Conservation (phyloP, 169 alveolate species). For the Sarcocystis neurona region DNA sequence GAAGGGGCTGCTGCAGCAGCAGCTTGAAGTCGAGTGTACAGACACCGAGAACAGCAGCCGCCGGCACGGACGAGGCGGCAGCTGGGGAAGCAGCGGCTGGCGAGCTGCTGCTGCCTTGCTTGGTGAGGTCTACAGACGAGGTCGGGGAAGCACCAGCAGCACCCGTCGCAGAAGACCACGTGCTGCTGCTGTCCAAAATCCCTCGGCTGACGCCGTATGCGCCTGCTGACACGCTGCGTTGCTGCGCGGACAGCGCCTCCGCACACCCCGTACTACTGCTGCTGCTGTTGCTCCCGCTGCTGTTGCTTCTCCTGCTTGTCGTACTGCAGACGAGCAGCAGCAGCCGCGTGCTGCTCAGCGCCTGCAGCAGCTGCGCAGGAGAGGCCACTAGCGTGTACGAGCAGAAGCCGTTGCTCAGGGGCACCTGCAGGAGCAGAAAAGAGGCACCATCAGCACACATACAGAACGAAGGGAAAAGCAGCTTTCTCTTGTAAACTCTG, state of each 20-base stretch:
- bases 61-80: not conserved
- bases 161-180: not conserved
- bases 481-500: no score
- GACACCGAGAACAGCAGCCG: not conserved
- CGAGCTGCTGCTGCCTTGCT: not conserved
- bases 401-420: conserved; percentile 38
- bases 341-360: conserved; percentile 28
- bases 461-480: no score
- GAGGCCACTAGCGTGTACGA: conserved; percentile 38
- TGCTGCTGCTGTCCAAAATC: not conserved
- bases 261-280: no score
- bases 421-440: not conserved
- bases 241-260: not conserved
- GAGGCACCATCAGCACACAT: no score
- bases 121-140: no score
- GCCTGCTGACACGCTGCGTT: no score
- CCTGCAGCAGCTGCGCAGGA: conserved; percentile 32
- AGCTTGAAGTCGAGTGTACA: conserved; percentile 8
- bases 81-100: not conserved
- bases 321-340: conserved; percentile 4
- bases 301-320: no score
- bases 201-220: no score
- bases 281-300: conserved; percentile 47
- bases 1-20: conserved; percentile 29
- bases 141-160: no score